Conservation (phyloP, 179 eudicot genomes). For the Sideroxylon spinosum region DNA sequence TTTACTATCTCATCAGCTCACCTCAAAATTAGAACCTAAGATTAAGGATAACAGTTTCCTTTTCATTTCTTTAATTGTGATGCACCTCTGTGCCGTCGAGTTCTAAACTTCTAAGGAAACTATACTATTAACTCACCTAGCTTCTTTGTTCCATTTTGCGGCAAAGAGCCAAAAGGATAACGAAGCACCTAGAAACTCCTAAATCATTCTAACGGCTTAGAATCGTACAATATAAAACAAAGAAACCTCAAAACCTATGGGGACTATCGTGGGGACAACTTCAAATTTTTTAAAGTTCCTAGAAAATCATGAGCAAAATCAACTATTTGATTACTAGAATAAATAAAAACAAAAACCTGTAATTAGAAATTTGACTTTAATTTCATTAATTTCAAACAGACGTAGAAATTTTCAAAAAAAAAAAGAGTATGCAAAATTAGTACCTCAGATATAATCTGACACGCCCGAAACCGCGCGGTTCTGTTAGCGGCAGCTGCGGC, state of each 20-base stretch:
- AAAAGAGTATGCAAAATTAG: not conserved
- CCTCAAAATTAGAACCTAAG: not conserved
- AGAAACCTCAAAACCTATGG: not conserved
- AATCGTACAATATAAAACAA: not conserved
- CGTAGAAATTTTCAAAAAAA: too few species aligned
- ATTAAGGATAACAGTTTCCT: not conserved
- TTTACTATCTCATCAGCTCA: not conserved
- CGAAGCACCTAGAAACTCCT: not conserved
- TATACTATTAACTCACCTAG: not conserved
- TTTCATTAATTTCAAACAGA: not conserved
- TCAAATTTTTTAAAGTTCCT: not conserved
- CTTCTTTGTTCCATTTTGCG: not conserved
- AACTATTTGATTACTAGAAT: not conserved
- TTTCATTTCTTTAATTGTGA: not conserved
- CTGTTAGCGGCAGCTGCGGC: slow-evolving; percentile 56
- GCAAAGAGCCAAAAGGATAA: not conserved
- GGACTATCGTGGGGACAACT: not conserved
- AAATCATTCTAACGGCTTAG: not conserved
- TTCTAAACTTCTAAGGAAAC: not conserved
- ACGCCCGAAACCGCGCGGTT: slow-evolving; percentile 70
- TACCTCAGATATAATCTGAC: slow-evolving; percentile 93
- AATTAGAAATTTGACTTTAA: not conserved
- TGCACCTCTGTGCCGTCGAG: not conserved
- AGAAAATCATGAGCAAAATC: not conserved
- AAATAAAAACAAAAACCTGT: not conserved